Percentiles rank a stretch among this genome's conserved stretches.
phyloP scores from a whole-genome alignment of 2,329 filamentous ascomycete species.

The Thielaviopsis musarum region DNA sequence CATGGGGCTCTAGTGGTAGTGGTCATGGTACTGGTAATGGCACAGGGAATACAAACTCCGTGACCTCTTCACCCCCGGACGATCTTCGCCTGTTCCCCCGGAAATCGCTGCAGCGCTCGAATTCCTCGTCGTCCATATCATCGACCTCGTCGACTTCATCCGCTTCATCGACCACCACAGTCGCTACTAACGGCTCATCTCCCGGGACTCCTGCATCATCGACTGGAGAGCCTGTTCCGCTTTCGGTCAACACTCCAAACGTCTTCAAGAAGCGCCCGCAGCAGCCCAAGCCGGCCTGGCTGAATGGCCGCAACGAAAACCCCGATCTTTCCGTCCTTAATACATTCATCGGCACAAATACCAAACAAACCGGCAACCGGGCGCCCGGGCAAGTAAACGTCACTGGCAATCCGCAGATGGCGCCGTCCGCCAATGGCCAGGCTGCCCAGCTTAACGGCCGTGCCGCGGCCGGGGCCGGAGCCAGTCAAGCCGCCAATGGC shows the following conservation, averaged over 20 bases:
- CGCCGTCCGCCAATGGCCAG: slow-evolving; percentile 9
- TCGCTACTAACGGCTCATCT: slow-evolving; percentile 42
- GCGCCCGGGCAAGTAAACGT: not conserved
- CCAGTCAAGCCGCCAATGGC: slow-evolving; percentile 38
- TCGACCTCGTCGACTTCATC: slow-evolving; percentile 42
- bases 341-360: not conserved
- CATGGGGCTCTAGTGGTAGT: slow-evolving; percentile 44
- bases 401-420: slow-evolving; percentile 6
- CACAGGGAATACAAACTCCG: not conserved
- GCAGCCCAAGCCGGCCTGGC: slow-evolving; percentile 7
- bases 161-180: slow-evolving; percentile 43
- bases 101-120: slow-evolving; percentile 71
- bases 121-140: slow-evolving; percentile 79
- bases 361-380: slow-evolving; percentile 1
- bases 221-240: slow-evolving; percentile 20
- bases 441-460: slow-evolving; percentile 22
- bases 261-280: slow-evolving; percentile 7
- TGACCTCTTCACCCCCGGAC: slow-evolving; percentile 38
- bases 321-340: not conserved
- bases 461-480: slow-evolving; percentile 28
- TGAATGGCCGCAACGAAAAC: not conserved
- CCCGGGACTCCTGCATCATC: slow-evolving; percentile 39
- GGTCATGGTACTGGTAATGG: slow-evolving; percentile 14
- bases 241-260: slow-evolving; percentile 7
- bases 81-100: slow-evolving; percentile 80